Conservation (phyloP, 345 rosid genomes). For the Acer negundo region DNA sequence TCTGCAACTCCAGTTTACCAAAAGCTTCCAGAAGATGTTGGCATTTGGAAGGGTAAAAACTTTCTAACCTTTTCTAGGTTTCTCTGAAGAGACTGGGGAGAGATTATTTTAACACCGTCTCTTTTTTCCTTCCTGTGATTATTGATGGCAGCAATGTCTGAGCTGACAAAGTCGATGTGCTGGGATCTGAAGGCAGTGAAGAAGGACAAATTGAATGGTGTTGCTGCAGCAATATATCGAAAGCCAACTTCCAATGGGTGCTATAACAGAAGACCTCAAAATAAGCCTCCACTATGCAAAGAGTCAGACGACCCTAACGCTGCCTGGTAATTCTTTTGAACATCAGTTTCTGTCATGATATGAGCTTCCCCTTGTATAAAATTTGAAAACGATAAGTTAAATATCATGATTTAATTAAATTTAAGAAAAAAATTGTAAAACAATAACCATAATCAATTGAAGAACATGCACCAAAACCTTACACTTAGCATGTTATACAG, state of each 20-base stretch:
- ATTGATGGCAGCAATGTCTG: conserved; percentile 60
- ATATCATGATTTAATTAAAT: not conserved
- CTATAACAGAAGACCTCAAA: conserved; percentile 52
- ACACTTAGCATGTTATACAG: not conserved
- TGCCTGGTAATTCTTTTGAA: conserved; percentile 54
- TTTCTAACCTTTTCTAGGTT: not conserved
- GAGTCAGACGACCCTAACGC: conserved; percentile 75
- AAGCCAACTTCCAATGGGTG: conserved; percentile 71
- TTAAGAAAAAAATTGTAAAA: not conserved
- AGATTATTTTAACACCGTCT: conserved; percentile 21
- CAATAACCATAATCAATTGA: not conserved
- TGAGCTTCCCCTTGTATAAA: not conserved
- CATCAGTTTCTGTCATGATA: conserved; percentile 11
- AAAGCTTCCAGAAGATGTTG: conserved; percentile 74
- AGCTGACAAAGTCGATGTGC: conserved; percentile 70
- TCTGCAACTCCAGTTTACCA: conserved; percentile 95
- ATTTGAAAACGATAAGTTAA: not conserved
- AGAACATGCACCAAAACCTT: not conserved
- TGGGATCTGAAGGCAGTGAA: conserved; percentile 62
- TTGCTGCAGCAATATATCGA: conserved; percentile 67
- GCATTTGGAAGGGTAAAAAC: conserved; percentile 80
- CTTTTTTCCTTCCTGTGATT: conserved; percentile 9
- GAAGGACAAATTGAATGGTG: conserved; percentile 56
- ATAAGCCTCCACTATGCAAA: conserved; percentile 63
- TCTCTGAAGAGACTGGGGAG: not conserved